Conservation (phyloP, 176 grass and related monocot genomes). For the Zizania latifolia region DNA sequence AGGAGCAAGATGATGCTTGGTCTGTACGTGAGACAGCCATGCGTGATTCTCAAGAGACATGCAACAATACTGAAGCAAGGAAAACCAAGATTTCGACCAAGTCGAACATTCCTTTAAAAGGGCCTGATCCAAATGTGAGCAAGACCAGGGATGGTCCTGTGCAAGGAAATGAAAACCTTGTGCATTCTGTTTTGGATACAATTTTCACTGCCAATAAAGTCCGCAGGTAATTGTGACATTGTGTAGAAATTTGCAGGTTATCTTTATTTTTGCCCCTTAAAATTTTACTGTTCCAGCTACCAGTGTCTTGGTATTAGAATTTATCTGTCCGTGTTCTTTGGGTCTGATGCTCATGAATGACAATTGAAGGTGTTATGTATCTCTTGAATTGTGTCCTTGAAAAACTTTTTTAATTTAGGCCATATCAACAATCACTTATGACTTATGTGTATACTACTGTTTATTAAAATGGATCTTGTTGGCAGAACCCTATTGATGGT, state of each 20-base stretch:
- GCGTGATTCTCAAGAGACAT: neutral
- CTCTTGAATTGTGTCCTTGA: neutral
- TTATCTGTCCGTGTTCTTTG: neutral
- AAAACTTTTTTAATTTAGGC: neutral
- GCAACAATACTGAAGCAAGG: neutral
- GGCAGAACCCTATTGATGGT: neutral
- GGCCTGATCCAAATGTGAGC: conserved; percentile 22
- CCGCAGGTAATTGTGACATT: conserved; percentile 62
- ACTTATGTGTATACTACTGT: neutral
- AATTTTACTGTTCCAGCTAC: neutral
- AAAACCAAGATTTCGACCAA: conserved; percentile 27
- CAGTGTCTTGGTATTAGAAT: neutral
- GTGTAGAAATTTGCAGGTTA: neutral
- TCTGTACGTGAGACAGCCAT: conserved; percentile 24
- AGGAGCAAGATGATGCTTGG: conserved; percentile 55
- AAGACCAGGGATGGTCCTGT: conserved; percentile 24
- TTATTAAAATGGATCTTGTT: neutral
- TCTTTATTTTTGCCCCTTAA: neutral
- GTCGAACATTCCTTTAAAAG: conserved; percentile 14
- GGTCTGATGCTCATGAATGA: neutral
- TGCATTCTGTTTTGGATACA: conserved; percentile 30
- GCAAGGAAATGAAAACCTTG: conserved; percentile 37
- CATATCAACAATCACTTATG: neutral
- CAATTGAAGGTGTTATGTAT: neutral
- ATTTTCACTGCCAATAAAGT: conserved; percentile 49